Percentiles rank a stretch among this genome's conserved stretches.
phyloP scores from a whole-genome alignment of 2,329 filamentous ascomycete genomes.

The Claviceps pazoutovae region DNA sequence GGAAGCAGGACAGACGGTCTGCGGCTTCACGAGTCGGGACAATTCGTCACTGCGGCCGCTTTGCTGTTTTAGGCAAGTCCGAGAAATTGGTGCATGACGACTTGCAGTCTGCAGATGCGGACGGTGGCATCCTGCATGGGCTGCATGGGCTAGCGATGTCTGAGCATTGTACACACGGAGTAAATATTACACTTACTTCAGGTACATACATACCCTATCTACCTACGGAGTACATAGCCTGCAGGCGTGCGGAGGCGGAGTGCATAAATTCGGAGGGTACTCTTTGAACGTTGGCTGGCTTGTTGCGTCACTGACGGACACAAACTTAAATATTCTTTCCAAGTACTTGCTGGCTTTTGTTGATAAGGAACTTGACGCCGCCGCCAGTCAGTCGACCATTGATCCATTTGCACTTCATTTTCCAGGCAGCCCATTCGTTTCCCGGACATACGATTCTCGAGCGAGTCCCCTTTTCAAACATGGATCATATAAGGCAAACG shows the following conservation, averaged over 20 bases:
- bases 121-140: slow-evolving; percentile 7
- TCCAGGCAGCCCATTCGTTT: not conserved
- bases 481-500: slow-evolving; percentile 46
- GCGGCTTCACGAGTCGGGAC: not conserved
- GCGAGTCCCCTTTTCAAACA: slow-evolving; percentile 13
- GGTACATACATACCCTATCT: too few relatives aligned
- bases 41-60: not conserved
- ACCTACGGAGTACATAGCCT: too few relatives aligned
- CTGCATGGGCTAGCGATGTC: not conserved
- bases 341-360: not conserved
- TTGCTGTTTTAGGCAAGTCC: slow-evolving; percentile 11
- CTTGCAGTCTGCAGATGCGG: slow-evolving; percentile 5
- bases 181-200: too few relatives aligned
- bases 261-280: too few relatives aligned
- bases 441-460: not conserved
- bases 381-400: not conserved
- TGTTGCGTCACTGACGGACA: not conserved
- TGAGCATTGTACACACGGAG: not conserved
- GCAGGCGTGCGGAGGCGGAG: slow-evolving; percentile 1
- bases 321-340: too few relatives aligned
- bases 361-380: not conserved
- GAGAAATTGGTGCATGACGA: slow-evolving; percentile 1
- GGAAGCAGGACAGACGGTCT: too few relatives aligned
- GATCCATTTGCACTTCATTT: not conserved
- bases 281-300: not conserved